Evolutionary conservation across 352 stramenopile species (phyloP).

Genomic region (Plasmopara viticola): DNA sequence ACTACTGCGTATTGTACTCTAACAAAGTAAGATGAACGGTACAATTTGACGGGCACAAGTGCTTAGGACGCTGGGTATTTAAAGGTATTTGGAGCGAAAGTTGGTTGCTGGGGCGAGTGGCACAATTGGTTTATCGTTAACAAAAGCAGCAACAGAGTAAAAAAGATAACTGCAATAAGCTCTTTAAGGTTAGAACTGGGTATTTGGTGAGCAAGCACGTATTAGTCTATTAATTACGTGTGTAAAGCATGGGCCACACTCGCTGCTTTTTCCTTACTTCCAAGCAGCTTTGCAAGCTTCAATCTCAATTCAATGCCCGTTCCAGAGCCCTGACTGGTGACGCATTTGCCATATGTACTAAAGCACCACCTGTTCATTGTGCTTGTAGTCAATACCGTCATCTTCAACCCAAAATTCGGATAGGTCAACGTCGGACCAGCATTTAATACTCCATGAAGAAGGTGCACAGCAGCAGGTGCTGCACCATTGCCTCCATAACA

Average conservation of each 20-base stretch:
- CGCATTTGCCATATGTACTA: conserved; percentile 50
- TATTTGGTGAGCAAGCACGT: too few relatives aligned
- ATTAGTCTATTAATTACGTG: not conserved
- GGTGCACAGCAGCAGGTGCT: conserved; percentile 51
- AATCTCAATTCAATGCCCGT: conserved; percentile 74
- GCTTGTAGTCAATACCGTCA: conserved; percentile 32
- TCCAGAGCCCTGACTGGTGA: conserved; percentile 60
- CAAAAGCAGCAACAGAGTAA: too few relatives aligned
- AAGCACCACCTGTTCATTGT: conserved; percentile 47
- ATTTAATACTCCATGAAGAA: conserved; percentile 43
- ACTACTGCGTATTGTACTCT: too few relatives aligned
- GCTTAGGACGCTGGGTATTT: too few relatives aligned
- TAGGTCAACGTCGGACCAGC: conserved; percentile 40
- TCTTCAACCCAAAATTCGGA: conserved; percentile 48
- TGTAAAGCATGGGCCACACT: conserved; percentile 36
- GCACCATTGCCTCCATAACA: conserved; percentile 70
- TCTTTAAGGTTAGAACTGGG: too few relatives aligned
- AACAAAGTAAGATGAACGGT: too few relatives aligned
- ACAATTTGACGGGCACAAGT: too few relatives aligned
- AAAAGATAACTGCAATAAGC: too few relatives aligned
- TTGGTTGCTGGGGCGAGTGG: too few relatives aligned
- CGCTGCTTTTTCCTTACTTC: conserved; percentile 40
- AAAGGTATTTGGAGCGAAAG: too few relatives aligned
- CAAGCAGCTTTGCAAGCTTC: conserved; percentile 64
- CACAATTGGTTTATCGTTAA: too few relatives aligned